Percentiles rank a stretch among this genome's conserved stretches.
Evolutionary conservation across 805 yeast genomes (phyloP).

Genomic region (Candida xyloterini): DNA sequence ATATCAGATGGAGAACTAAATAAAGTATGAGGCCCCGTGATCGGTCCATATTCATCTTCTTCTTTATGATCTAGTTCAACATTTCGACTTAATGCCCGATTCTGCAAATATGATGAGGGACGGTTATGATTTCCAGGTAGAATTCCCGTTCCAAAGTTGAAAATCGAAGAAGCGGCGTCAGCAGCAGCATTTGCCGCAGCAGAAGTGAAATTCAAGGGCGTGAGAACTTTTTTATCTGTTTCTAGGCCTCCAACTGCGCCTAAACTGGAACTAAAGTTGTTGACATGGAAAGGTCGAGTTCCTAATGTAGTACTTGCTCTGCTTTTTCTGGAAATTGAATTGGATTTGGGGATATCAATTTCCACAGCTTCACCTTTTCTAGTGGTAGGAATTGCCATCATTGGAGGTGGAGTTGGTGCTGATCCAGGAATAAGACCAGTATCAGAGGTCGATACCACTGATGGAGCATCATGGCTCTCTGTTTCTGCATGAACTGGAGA

Average conservation of each 20-base stretch:
- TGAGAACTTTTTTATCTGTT: slow-evolving; percentile 11
- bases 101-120: neutral
- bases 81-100: slow-evolving; percentile 2
- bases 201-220: slow-evolving; percentile 25
- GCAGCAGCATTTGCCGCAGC: slow-evolving; percentile 30
- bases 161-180: slow-evolving; percentile 29
- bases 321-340: slow-evolving; percentile 25
- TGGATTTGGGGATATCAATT: slow-evolving; percentile 45
- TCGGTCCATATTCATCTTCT: slow-evolving; percentile 11
- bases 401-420: slow-evolving; percentile 59
- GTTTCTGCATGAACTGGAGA: slow-evolving; percentile 18
- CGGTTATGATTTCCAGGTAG: slow-evolving; percentile 10
- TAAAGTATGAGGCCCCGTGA: slow-evolving; percentile 12
- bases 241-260: slow-evolving; percentile 2
- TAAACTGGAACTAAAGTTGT: slow-evolving; percentile 1
- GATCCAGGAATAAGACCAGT: slow-evolving; percentile 16
- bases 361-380: slow-evolving; percentile 77
- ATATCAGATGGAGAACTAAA: slow-evolving; percentile 13
- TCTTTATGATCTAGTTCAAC: slow-evolving; percentile 3
- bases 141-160: slow-evolving; percentile 27
- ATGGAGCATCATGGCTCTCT: slow-evolving; percentile 10
- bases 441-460: slow-evolving; percentile 11
- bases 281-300: slow-evolving; percentile 15
- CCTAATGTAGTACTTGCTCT: slow-evolving; percentile 21
- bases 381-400: slow-evolving; percentile 79